phyloP scores from a whole-genome alignment of 2,329 filamentous ascomycete species.

The Nemania bipapillata region DNA sequence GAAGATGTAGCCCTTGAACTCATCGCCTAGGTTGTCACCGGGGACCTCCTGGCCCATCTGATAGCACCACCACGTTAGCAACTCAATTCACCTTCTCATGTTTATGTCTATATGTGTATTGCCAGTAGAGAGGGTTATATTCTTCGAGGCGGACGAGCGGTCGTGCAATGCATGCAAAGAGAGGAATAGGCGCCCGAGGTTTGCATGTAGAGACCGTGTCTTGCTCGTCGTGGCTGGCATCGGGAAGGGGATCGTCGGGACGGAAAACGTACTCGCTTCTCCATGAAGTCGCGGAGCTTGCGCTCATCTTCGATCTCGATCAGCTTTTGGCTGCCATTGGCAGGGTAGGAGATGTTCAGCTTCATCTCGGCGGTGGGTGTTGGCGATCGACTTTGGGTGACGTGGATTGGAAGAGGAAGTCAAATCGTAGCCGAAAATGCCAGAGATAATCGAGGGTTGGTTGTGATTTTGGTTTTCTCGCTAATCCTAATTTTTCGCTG shows the following conservation, averaged over 20 bases:
- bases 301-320: conserved; percentile 99
- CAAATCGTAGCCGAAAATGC: conserved; percentile 44
- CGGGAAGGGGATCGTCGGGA: conserved; percentile 28
- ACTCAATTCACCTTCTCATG: conserved; percentile 23
- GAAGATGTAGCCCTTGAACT: conserved; percentile 99
- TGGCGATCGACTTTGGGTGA: conserved; percentile 50
- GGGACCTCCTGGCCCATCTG: conserved; percentile 91
- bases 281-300: conserved; percentile 98
- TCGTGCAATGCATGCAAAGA: conserved; percentile 42
- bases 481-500: conserved; percentile 49
- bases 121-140: conserved; percentile 6
- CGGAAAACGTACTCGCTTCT: conserved; percentile 80
- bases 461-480: conserved; percentile 48
- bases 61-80: conserved; percentile 52
- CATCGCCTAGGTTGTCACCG: conserved; percentile 94
- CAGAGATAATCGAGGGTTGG: conserved; percentile 42
- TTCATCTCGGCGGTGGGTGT: conserved; percentile 72
- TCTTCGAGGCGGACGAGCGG: conserved; percentile 20
- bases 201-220: not conserved
- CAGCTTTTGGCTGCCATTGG: conserved; percentile 99
- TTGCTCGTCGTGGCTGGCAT: conserved; percentile 34
- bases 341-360: conserved; percentile 84
- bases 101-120: not conserved
- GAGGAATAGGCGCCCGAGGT: not conserved
- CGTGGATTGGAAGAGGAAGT: conserved; percentile 49